Evolutionary conservation across 345 rosid genomes (phyloP).

Genomic region (Balakata baccata): DNA sequence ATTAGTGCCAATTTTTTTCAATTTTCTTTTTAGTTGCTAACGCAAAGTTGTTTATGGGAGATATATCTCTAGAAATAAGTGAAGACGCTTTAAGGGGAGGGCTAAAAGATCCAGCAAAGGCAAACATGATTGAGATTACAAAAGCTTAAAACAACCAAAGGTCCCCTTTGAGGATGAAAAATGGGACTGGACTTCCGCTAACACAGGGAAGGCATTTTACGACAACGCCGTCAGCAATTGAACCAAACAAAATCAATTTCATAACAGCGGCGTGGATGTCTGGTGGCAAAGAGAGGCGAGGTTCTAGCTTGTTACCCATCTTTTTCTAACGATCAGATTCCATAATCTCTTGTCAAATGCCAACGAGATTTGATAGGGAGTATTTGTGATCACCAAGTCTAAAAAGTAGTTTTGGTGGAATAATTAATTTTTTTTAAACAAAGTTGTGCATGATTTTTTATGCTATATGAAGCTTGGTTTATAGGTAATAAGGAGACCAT

Average conservation of each 20-base stretch:
- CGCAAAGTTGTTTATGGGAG: too few relatives aligned
- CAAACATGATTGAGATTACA: slow-evolving; percentile 4
- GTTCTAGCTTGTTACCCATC: neutral
- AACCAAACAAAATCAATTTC: neutral
- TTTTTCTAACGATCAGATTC: neutral
- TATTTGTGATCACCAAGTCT: neutral
- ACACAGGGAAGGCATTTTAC: neutral
- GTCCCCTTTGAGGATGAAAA: neutral
- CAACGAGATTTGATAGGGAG: neutral
- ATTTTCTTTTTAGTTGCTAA: too few relatives aligned
- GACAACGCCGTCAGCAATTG: neutral
- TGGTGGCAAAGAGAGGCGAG: neutral
- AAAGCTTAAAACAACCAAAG: slow-evolving; percentile 1
- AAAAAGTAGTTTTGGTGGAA: too few relatives aligned
- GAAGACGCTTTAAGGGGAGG: too few relatives aligned
- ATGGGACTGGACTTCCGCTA: neutral
- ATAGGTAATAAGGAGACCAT: too few relatives aligned
- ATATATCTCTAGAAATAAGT: too few relatives aligned
- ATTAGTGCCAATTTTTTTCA: too few relatives aligned
- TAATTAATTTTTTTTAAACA: too few relatives aligned
- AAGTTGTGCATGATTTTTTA: too few relatives aligned
- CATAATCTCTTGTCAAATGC: neutral
- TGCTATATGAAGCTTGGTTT: too few relatives aligned
- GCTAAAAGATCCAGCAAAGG: slow-evolving; percentile 8
- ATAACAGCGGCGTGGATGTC: neutral